Evolutionary conservation across 2,329 filamentous ascomycete species (phyloP), one percentile per base, ranked within the genome.

Genomic region (Venturia aucupariae): DNA sequence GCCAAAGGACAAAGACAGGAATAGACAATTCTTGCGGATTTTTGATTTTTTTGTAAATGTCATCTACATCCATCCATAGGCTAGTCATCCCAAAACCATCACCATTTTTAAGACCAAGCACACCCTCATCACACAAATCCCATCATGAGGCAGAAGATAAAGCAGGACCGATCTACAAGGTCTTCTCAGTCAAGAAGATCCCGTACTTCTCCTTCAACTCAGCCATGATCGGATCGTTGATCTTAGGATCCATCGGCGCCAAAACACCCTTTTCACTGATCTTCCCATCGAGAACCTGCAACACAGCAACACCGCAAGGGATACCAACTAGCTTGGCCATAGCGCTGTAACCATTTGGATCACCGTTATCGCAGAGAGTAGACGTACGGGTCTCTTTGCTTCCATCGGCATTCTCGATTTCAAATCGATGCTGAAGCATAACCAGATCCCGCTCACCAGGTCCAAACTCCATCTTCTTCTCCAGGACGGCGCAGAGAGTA

Each of bases 401-500:
- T 71, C 91, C 91, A 74, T 94, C 89, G 77, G 87, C 86, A 77
- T 88, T 81, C 81, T 94, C 89, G 69, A 96, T 90, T 74, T 87
- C 86, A 75, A 96, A 95, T 79, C 86, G 88, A 80, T 90, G 88
- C 79, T 91, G 89, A 39, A 91, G 82, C 78, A 85, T 82, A 64
- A 94, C 89, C 69, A 95, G 80, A 76, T 96, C 92, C 66, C 92
- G 87, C 84, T 96, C 91, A 67, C 84, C 88, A 70, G 88, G 81
- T 72, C 84, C 88, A 76, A 88, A 96, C 77, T 90, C 84, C 90
- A 96, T 95, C 86, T 95, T 96, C 81, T 90, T 79, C 81, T 96
- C 91, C 38, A 96, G 84, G 3, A 86, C 89, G 39, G 90, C 90
- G 79, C 92, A 96, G 46, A 96, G 85, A n/a, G 90, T 93, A 76